Evolutionary conservation across 257 asterid genomes (phyloP), one percentile per base, ranked within the genome.

Genomic region (Catharanthus roseus): DNA sequence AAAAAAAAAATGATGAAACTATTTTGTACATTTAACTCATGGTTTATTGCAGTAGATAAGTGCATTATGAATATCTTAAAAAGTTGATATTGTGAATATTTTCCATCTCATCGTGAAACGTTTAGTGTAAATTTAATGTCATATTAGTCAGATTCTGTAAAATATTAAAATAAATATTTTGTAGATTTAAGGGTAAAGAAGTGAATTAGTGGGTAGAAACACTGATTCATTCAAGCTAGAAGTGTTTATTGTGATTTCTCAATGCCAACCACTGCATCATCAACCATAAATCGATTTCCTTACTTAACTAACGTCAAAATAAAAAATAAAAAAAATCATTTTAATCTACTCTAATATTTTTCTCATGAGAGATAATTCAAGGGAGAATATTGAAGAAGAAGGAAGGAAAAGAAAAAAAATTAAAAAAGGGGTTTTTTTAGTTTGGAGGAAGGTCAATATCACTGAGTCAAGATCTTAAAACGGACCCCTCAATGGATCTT

Each of bases 381-480:
- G 44, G 34, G 57, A 65, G 67, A 28, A 10, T 44, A 61, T 61
- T 61, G 67, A 61, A 61, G 67, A 33, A 61, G 45, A 61, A 33
- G 67, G 31, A 61, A 61, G n/a, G n/a, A 21, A 9, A 61, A 61
- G 4, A 9, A 7, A 19, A 29, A 76, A 58, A 51, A 49, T 8
- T 3, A 38, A 8, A 50, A 8, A 7, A 1, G 42, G 54, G 61
- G 23, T 47, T 47, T 47, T 47, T n/a, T 28, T n/a, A n/a, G 85
- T 78, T 83, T 78, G 87, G 85, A 78, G 84, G 60, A 63, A 65
- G 44, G 84, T 78, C 84, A 58, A 65, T 71, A 64, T 74, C 75
- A 71, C 79, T 23, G 62, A 58, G 76, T 74, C 47, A 33, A 77
- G 73, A 80, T 74, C 81, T 18, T 31, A 65, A 67, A 61, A 64